phyloP scores from a whole-genome alignment of 768 basidiomycete genomes.

The Daedaleopsis nitida region DNA sequence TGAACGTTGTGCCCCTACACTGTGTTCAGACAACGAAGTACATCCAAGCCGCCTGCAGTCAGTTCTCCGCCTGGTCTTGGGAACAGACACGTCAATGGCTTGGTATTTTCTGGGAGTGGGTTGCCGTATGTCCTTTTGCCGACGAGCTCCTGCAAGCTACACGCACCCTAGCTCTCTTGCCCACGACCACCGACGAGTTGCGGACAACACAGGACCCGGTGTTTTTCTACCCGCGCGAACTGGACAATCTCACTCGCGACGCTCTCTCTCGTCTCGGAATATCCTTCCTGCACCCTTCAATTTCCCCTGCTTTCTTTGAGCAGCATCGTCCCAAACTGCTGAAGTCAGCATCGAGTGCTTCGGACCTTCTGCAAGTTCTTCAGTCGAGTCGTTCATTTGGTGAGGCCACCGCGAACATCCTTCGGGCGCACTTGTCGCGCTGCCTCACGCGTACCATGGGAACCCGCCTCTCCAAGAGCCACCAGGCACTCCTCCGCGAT shows the following conservation, averaged over 20 bases:
- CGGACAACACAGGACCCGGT: constrained; percentile 28
- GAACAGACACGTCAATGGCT: constrained; percentile 32
- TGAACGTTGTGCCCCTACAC: constrained; percentile 38
- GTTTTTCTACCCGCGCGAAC: constrained; percentile 26
- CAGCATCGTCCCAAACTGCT: constrained; percentile 21
- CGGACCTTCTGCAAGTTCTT: constrained; percentile 3
- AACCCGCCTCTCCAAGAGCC: neutral
- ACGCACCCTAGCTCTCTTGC: constrained; percentile 33
- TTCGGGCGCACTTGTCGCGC: neutral
- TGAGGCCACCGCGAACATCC: neutral
- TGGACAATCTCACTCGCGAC: too few relatives aligned
- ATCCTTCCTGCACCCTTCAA: constrained; percentile 33
- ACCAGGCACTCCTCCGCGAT: neutral
- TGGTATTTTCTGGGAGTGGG: constrained; percentile 48
- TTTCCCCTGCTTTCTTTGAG: constrained; percentile 13
- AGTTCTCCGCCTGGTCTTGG: constrained; percentile 9
- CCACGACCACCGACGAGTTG: constrained; percentile 33
- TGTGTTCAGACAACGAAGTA: neutral
- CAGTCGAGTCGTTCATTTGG: neutral
- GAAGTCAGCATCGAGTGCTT: neutral
- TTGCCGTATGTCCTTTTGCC: constrained; percentile 28
- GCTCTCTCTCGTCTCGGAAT: constrained; percentile 12
- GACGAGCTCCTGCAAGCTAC: constrained; percentile 29
- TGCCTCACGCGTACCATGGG: neutral
- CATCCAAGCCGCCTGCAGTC: constrained; percentile 3